phyloP scores from a whole-genome alignment of 2,329 filamentous ascomycete genomes.

The Trichophaea hybrida region DNA sequence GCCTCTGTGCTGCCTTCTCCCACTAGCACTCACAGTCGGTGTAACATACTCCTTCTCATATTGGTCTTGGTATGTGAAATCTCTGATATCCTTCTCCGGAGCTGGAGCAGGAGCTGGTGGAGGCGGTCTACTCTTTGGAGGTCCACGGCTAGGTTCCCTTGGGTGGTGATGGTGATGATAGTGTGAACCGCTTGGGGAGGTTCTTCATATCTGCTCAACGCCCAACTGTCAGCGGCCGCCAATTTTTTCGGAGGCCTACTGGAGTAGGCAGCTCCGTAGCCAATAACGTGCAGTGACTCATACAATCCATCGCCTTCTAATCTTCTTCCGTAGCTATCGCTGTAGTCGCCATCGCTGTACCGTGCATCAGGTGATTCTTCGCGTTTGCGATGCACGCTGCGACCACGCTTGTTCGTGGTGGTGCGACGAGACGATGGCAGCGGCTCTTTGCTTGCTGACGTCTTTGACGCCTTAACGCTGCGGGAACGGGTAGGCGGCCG shows the following conservation, averaged over 20 bases:
- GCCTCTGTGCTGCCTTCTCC: background rate
- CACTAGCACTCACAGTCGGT: background rate
- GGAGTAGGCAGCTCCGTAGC: background rate
- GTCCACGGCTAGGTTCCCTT: background rate
- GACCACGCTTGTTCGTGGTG: background rate
- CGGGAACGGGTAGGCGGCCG: slow-evolving; percentile 1
- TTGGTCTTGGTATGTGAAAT: slow-evolving; percentile 5
- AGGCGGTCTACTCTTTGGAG: background rate
- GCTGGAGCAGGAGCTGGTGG: background rate
- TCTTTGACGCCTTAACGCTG: background rate
- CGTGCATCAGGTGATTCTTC: background rate
- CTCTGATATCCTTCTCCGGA: slow-evolving; percentile 1
- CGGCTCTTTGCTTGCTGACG: background rate
- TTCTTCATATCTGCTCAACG: slow-evolving; percentile 3
- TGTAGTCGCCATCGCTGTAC: background rate
- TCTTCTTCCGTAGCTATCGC: background rate
- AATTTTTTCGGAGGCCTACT: background rate
- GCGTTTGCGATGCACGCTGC: background rate
- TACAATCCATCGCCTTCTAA: slow-evolving; percentile 5
- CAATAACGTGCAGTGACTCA: background rate
- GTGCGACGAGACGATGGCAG: background rate
- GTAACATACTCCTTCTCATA: background rate
- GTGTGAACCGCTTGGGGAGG: background rate
- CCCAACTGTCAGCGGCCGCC: background rate
- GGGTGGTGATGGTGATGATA: background rate